Evolutionary conservation across 805 yeast species (phyloP).

Genomic region (Saturnispora sanitii): DNA sequence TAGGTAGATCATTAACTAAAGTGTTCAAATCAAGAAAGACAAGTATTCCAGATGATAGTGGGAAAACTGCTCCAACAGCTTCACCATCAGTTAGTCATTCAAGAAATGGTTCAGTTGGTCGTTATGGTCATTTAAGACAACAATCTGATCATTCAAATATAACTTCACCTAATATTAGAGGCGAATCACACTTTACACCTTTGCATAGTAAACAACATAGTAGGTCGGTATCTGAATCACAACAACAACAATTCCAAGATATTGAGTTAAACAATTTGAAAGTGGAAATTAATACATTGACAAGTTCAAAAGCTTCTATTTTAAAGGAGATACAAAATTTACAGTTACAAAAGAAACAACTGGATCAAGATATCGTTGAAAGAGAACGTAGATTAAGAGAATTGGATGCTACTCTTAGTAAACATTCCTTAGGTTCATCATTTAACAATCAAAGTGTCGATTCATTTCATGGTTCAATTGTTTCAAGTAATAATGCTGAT

Average conservation of each 20-base stretch:
- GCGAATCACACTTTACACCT: slow-evolving; percentile 12
- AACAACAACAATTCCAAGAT: slow-evolving; percentile 23
- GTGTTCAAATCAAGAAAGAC: slow-evolving; percentile 24
- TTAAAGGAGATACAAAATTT: slow-evolving; percentile 44
- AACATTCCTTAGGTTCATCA: slow-evolving; percentile 3
- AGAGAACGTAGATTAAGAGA: slow-evolving; percentile 13
- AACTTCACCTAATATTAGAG: slow-evolving; percentile 38
- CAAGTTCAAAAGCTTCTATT: slow-evolving; percentile 33
- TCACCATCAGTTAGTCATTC: slow-evolving; percentile 10
- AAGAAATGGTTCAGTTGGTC: slow-evolving; percentile 20
- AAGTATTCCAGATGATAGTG: slow-evolving; percentile 11
- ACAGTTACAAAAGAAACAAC: slow-evolving; percentile 34
- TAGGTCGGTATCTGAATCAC: slow-evolving; percentile 39
- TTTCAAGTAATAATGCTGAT: slow-evolving; percentile 12
- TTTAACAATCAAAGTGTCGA: slow-evolving; percentile 7
- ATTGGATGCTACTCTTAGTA: slow-evolving; percentile 10
- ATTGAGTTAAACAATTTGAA: slow-evolving; percentile 30
- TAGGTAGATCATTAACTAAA: slow-evolving; percentile 19
- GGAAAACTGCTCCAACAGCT: not conserved
- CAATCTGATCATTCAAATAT: slow-evolving; percentile 25
- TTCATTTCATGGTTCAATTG: slow-evolving; percentile 7
- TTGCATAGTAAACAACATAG: slow-evolving; percentile 30
- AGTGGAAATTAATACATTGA: slow-evolving; percentile 32
- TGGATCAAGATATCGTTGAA: slow-evolving; percentile 36
- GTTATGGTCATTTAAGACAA: slow-evolving; percentile 23